phyloP scores from a whole-genome alignment of 441 rosid species.

The Sinapis alba region DNA sequence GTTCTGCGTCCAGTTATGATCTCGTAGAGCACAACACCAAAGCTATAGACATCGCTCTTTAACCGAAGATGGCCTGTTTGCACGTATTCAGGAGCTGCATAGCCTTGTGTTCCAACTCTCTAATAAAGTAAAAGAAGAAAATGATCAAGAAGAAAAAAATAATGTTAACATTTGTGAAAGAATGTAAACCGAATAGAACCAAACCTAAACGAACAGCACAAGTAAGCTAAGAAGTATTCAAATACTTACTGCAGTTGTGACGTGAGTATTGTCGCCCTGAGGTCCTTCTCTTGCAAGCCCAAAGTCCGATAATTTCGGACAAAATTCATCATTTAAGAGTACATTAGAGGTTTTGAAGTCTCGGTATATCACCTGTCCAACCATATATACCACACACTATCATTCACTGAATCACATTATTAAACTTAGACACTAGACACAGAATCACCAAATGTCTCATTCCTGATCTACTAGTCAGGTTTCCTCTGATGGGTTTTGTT shows the following conservation, averaged over 20 bases:
- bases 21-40: constrained; percentile 88
- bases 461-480: neutral
- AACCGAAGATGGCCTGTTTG: constrained; percentile 79
- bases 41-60: constrained; percentile 86
- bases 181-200: neutral
- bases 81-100: constrained; percentile 89
- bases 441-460: neutral
- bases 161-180: neutral
- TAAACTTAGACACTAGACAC: neutral
- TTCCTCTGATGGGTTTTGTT: constrained; percentile 3
- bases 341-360: constrained; percentile 90
- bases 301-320: constrained; percentile 86
- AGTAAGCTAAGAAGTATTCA: neutral
- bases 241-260: constrained; percentile 79
- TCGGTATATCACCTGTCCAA: constrained; percentile 69
- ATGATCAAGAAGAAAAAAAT: neutral
- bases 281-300: constrained; percentile 97
- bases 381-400: constrained; percentile 1
- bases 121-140: constrained; percentile 29
- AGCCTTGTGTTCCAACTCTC: constrained; percentile 87
- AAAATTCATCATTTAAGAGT: constrained; percentile 60
- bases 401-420: constrained; percentile 17
- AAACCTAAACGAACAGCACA: neutral
- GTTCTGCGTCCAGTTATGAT: constrained; percentile 78
- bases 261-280: constrained; percentile 68